Conservation (phyloP, 441 rosid genomes). For the Lepidium campestre region DNA sequence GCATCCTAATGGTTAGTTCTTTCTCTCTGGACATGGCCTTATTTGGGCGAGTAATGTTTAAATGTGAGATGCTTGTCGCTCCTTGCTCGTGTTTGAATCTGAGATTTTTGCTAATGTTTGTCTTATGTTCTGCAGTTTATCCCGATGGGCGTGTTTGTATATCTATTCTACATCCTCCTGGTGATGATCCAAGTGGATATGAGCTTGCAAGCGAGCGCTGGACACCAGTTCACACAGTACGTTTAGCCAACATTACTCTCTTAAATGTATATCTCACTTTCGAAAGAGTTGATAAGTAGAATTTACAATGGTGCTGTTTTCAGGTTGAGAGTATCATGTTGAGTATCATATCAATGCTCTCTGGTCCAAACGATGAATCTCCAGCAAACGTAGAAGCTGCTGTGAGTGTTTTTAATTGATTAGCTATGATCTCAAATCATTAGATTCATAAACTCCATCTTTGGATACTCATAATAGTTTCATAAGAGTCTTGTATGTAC, state of each 20-base stretch:
- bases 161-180: conserved; percentile 96
- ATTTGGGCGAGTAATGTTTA: neutral
- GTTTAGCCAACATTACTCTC: neutral
- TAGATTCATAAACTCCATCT: neutral
- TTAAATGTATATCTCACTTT: neutral
- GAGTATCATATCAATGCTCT: conserved; percentile 92
- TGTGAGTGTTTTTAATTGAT: conserved; percentile 24
- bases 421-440: neutral
- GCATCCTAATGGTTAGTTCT: conserved; percentile 56
- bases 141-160: conserved; percentile 88
- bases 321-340: conserved; percentile 92
- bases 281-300: neutral
- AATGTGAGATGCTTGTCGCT: neutral
- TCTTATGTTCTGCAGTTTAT: conserved; percentile 44
- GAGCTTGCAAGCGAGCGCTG: conserved; percentile 93
- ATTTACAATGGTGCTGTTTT: neutral
- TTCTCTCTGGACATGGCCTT: neutral
- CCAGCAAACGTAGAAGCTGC: conserved; percentile 95
- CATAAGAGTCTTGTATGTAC: neutral
- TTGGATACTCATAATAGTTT: neutral
- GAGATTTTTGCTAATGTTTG: neutral
- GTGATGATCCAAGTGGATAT: conserved; percentile 93
- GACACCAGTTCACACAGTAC: conserved; percentile 88
- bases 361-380: conserved; percentile 91
- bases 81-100: neutral